Base-by-base conservation (phyloP, 164 flowering plant genomes). In the Vitis amurensis region DNA sequence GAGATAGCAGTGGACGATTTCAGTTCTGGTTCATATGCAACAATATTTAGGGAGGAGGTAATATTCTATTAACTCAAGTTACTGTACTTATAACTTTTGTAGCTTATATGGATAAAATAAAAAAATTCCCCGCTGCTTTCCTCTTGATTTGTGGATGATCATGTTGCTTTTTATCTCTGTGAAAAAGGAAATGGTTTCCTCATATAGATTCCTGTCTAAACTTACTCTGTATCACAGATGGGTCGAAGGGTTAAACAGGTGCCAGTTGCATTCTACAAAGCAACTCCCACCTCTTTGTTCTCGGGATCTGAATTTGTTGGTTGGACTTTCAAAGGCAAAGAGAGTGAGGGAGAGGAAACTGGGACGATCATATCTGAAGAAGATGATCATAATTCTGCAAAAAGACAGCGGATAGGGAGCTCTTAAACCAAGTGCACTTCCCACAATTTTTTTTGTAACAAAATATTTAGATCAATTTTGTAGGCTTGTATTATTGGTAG, bases 1-100 rank as follows among this genome's bases (percentile, higher is more conserved):
- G 99, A 95, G 80, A 68, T 93, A 9, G 61, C 83, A 16, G 80
- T 95, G 4, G 74, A 81, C 50, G 98, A 95, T 84, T 93, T 95
- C 76, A 84, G 91, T 78, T 88, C 89, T 19, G 97, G 91, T 69
- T 95, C 98, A 72, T 95, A 95, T 81, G 91, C 88, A 16, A 95
- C 97, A 31, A 85, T 95, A 60, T 89, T 93, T 68, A 84, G 82
- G 61, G 83, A 81, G 4, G 98, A 91, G 98, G 98, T 95, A 83
- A 73, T 61, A 16, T 15, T 16, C 16, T 66, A 13, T 19, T 50
- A 15, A n/a, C 62, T 15, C 27, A 50, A 2, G 37, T 27, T 62
- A 48, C 27, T 23, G 27, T 23, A 4, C 8, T 37, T 37, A 37
- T 6, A 37, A 6, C 44, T 37, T 37, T 37, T 3, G 44, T 37